Evolutionary conservation across 306 rosid genomes (phyloP).

Genomic region (Gynostemma pentaphyllum): DNA sequence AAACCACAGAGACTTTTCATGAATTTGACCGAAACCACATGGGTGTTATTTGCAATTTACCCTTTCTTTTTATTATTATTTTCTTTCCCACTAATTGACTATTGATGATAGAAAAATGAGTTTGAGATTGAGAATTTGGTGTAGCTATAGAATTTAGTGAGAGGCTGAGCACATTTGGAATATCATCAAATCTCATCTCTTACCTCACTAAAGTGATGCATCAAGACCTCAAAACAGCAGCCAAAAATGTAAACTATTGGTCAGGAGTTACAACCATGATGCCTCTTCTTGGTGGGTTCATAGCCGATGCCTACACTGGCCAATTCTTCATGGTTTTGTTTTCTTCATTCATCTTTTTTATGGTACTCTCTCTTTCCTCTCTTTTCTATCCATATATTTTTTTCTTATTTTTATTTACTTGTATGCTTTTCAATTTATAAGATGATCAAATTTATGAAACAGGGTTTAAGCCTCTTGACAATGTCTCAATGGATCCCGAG

Average conservation of each 20-base stretch:
- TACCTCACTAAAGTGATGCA: slow-evolving; percentile 70
- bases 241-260: slow-evolving; percentile 79
- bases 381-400: too few relatives aligned
- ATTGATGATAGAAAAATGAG: too few relatives aligned
- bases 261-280: slow-evolving; percentile 76
- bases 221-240: slow-evolving; percentile 75
- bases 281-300: slow-evolving; percentile 80
- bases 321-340: slow-evolving; percentile 58
- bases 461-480: slow-evolving; percentile 71
- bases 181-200: slow-evolving; percentile 67
- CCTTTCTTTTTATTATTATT: too few relatives aligned
- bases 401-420: too few relatives aligned
- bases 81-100: too few relatives aligned
- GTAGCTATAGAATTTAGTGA: slow-evolving; percentile 91
- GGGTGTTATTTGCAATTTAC: too few relatives aligned
- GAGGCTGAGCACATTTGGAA: slow-evolving; percentile 77
- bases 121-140: too few relatives aligned
- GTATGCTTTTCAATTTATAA: too few relatives aligned
- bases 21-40: too few relatives aligned
- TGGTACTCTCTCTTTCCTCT: slow-evolving; percentile 18
- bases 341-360: slow-evolving; percentile 47
- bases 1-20: too few relatives aligned
- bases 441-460: too few relatives aligned
- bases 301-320: slow-evolving; percentile 87
- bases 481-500: slow-evolving; percentile 60